Conservation (phyloP, 2,329 filamentous ascomycete genomes). For the Onygena corvina region DNA sequence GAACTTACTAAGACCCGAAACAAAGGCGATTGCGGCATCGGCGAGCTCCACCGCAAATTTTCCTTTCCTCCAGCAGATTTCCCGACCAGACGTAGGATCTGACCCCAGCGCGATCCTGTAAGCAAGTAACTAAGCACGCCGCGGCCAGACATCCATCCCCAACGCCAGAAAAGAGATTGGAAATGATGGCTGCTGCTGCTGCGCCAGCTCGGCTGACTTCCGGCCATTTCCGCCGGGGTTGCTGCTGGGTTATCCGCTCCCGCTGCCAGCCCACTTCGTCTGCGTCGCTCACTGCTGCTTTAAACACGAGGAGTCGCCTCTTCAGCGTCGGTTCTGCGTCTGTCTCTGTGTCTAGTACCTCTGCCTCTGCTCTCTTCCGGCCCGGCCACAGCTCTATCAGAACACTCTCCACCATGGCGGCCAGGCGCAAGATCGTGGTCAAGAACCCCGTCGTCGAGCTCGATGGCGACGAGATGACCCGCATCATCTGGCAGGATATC, state of each 20-base stretch:
- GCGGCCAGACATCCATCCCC: too few relatives aligned
- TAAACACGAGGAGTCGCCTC: slow-evolving; percentile 9
- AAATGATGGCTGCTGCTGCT: slow-evolving; percentile 24
- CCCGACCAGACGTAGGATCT: too few relatives aligned
- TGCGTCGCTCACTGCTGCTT: slow-evolving; percentile 7
- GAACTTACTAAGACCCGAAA: too few relatives aligned
- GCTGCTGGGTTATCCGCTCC: slow-evolving; percentile 14
- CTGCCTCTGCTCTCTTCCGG: slow-evolving; percentile 22
- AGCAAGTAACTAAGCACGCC: too few relatives aligned
- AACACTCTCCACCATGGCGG: slow-evolving; percentile 18
- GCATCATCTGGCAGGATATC: slow-evolving; percentile 98
- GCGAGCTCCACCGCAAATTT: too few relatives aligned
- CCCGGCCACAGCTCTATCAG: slow-evolving; percentile 17
- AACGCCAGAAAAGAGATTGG: neutral
- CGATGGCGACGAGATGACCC: slow-evolving; percentile 90
- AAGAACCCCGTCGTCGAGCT: slow-evolving; percentile 98
- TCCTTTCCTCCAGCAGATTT: too few relatives aligned
- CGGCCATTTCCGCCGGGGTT: slow-evolving; percentile 28
- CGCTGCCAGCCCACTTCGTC: slow-evolving; percentile 15
- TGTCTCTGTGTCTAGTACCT: slow-evolving; percentile 16
- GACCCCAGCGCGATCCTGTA: too few relatives aligned
- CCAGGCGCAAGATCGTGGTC: slow-evolving; percentile 85
- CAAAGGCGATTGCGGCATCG: too few relatives aligned
- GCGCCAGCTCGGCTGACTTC: slow-evolving; percentile 32
- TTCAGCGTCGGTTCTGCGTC: slow-evolving; percentile 8